These are phyloP conservation scores for Akebia trifoliata DNA, from an alignment of 164 flowering plant genomes.

Conservation along the genomic window DNA sequence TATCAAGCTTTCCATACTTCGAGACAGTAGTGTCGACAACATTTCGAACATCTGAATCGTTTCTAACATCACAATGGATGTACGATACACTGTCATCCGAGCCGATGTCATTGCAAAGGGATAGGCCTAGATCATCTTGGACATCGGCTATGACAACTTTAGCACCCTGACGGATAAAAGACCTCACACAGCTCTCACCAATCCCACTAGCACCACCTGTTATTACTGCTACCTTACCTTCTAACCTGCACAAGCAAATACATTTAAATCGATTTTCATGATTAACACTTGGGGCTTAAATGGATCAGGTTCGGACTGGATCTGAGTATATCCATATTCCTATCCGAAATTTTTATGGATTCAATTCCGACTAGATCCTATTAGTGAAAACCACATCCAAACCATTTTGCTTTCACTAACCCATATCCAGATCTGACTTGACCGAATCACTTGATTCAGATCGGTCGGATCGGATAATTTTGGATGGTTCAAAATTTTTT, in stretches of 20 bases:
- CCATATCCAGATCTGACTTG: too few relatives aligned
- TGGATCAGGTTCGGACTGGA: too few relatives aligned
- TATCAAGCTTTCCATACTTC: conserved; percentile 44
- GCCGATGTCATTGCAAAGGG: conserved; percentile 18
- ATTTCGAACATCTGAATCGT: conserved; percentile 29
- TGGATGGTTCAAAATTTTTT: too few relatives aligned
- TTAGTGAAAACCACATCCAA: too few relatives aligned
- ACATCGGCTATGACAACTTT: conserved; percentile 18
- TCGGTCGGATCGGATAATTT: too few relatives aligned
- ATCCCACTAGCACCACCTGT: conserved; percentile 27
- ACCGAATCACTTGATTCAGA: too few relatives aligned
- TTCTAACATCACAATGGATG: conserved; percentile 47
- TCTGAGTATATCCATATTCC: too few relatives aligned
- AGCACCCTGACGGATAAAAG: conserved; percentile 13
- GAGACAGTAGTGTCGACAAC: conserved; percentile 27
- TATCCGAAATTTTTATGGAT: too few relatives aligned
- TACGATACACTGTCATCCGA: conserved; percentile 15
- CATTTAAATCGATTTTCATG: too few relatives aligned
- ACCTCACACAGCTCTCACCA: conserved; percentile 10
- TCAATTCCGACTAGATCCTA: too few relatives aligned
- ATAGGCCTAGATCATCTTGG: conserved; percentile 13
- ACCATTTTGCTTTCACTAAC: too few relatives aligned
- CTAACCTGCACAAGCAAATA: background rate
- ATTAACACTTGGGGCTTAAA: too few relatives aligned
- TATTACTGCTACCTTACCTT: conserved; percentile 21